Conservation (phyloP, 257 asterid genomes). For the Leptodermis oblonga region DNA sequence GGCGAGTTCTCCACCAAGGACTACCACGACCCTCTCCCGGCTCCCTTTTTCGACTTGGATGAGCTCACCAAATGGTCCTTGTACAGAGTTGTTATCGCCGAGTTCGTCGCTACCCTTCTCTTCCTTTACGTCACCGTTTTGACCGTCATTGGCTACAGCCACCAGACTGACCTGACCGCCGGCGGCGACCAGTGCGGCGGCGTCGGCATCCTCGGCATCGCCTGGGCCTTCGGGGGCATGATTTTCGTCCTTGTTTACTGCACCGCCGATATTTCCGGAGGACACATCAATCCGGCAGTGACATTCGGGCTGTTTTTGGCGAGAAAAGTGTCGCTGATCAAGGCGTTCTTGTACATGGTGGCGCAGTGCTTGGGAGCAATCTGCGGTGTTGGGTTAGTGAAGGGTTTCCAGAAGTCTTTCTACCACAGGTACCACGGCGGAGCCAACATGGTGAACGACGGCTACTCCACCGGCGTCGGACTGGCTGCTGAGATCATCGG, state of each 20-base stretch:
- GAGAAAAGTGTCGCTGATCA: not conserved
- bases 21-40: not conserved
- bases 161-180: not conserved
- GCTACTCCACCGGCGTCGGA: not conserved
- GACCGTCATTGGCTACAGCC: not conserved
- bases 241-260: not conserved
- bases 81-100: not conserved
- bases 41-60: not conserved
- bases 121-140: not conserved
- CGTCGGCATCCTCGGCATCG: not conserved
- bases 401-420: not conserved
- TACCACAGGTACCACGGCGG: not conserved
- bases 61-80: not conserved
- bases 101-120: not conserved
- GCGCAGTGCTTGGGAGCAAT: not conserved
- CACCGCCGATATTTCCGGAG: slow-evolving; percentile 3
- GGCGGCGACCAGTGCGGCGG: slow-evolving; percentile 19
- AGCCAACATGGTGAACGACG: not conserved
- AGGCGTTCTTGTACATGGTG: not conserved
- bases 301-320: not conserved
- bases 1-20: slow-evolving; percentile 52
- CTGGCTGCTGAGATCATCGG: not conserved
- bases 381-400: not conserved
- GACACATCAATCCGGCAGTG: not conserved
- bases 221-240: slow-evolving; percentile 1